Base-by-base conservation (phyloP, 495 filamentous ascomycete genomes). In the Astrocystis sublimbata region DNA sequence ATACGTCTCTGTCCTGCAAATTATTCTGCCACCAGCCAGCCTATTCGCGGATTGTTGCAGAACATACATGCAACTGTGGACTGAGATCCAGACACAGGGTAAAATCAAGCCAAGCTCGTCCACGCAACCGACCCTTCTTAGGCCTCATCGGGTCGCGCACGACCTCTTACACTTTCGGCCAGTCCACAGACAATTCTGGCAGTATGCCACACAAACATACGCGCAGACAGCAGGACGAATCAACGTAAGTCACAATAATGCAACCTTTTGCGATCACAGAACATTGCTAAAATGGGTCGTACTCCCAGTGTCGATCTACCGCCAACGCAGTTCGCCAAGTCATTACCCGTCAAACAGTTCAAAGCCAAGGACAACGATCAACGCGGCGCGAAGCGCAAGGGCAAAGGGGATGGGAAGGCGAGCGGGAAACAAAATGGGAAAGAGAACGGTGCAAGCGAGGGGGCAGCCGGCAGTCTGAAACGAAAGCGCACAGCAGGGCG, bases 191-290 rank as follows among this genome's bases (percentile, higher is more conserved):
- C 40, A 36, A 1, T 28, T 17, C n/a, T 40, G n/a, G 43, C 61
- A 70, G 61, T 41, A 94, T 94, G 91, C 91, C 91, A 77, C 90
- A 93, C 80, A 94, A 93, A 74, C 90, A 94, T 72, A 92, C 88
- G 50, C 81, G 79, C 69, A 84, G 72, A 70, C 72, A 85, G 61
- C 83, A 83, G 58, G 81, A 78, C 57, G 64, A 71, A 36, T 76
- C 78, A 28, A 77, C 75, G 76, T 77, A 63, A 53, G 72, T 55
- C 31, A 36, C 36, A 35, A 21, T 15, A n/a, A 28, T 24, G 30
- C 28, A 15, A 19, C 30, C 31, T 21, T 12, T 53, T 7, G 50
- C 12, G 12, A 2, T 15, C 30, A 2, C 0, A 7, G 12, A 3
- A 26, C 19, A 1, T 23, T 58, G 76, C 83, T 77, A 67, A 75